phyloP scores from a whole-genome alignment of 2,329 filamentous ascomycete species.

The Thielaviopsis musarum region DNA sequence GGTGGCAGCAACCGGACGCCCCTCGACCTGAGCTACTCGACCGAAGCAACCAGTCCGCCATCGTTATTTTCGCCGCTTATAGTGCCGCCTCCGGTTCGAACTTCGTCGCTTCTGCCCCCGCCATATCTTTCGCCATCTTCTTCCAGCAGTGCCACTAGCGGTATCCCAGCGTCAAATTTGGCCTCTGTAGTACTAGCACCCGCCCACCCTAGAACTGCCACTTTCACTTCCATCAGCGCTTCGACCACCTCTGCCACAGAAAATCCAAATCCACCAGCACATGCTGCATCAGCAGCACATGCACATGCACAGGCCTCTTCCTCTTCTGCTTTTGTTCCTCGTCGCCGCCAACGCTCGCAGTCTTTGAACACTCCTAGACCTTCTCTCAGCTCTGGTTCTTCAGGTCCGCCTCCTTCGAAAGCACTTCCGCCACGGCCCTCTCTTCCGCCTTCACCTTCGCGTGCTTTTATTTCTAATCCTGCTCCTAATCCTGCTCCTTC shows the following conservation, averaged over 20 bases:
- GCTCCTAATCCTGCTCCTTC: not conserved
- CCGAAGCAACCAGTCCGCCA: not conserved
- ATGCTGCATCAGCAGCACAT: not conserved
- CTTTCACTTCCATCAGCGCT: not conserved
- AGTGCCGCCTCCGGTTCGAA: not conserved
- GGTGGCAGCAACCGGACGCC: not conserved
- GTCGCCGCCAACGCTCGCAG: not conserved
- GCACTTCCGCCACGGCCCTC: not conserved
- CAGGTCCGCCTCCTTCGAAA: not conserved
- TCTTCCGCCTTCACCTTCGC: not conserved
- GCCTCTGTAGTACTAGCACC: not conserved
- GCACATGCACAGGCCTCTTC: not conserved
- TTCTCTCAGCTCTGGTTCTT: not conserved
- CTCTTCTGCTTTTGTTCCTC: not conserved
- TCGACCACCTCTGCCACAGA: not conserved
- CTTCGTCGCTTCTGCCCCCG: not conserved
- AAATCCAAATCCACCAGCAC: not conserved
- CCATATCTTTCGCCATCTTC: not conserved
- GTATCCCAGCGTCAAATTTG: not conserved
- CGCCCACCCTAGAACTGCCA: not conserved
- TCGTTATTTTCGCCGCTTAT: not conserved
- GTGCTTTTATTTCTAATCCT: not conserved
- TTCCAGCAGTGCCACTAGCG: not conserved
- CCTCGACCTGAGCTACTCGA: not conserved
- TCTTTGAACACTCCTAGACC: not conserved